Evolutionary conservation across 2,329 filamentous ascomycete species (phyloP).

Genomic region (Mycosphaerella arachidis): DNA sequence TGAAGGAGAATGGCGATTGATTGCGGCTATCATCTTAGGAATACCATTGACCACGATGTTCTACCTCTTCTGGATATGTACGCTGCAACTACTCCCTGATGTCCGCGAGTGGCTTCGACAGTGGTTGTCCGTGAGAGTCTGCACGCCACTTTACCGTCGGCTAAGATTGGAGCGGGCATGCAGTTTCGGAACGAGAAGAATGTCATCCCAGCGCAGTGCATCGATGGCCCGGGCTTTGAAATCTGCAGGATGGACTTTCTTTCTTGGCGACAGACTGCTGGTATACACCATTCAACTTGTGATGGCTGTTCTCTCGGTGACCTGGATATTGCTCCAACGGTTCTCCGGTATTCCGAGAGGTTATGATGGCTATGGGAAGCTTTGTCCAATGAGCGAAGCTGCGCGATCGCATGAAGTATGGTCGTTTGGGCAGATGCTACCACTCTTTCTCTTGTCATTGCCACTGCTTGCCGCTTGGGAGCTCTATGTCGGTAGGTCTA

Average conservation of each 20-base stretch:
- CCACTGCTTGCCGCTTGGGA: slow-evolving; percentile 4
- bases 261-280: not conserved
- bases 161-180: not conserved
- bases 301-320: not conserved
- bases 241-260: not conserved
- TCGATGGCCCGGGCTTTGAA: not conserved
- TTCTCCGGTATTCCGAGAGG: not conserved
- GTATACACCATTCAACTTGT: not conserved
- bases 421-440: slow-evolving; percentile 5
- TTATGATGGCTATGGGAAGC: not conserved
- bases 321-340: not conserved
- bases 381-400: not conserved
- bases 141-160: not conserved
- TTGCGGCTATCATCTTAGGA: not conserved
- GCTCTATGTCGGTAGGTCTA: slow-evolving; percentile 2
- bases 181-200: not conserved
- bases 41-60: slow-evolving; percentile 1
- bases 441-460: slow-evolving; percentile 2
- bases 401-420: not conserved
- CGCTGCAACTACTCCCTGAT: not conserved
- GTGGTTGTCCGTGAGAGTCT: not conserved
- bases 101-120: not conserved
- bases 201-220: not conserved
- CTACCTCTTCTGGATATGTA: slow-evolving; percentile 6
- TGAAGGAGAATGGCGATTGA: not conserved